Evolutionary conservation across 352 stramenopile genomes (phyloP), one percentile per base, ranked within the genome.

Genomic region (Phytopythium oedochilum): DNA sequence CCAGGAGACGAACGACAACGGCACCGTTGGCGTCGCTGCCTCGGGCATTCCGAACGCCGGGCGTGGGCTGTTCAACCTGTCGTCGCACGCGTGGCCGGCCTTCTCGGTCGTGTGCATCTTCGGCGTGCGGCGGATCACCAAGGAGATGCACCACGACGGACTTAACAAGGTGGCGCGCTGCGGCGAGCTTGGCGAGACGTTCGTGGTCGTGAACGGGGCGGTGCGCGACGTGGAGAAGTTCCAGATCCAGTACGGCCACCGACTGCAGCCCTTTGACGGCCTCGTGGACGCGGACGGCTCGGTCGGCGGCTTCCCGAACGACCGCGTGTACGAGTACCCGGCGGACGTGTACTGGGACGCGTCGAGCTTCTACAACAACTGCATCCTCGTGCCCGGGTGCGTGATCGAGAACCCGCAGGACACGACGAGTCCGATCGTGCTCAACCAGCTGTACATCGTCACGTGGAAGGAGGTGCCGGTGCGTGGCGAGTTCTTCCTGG

Each of bases 101-200:
- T 94, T 94, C 60, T 94, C 85, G 3, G 82, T 94, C 48, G 85
- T 94, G 42, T 94, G 85, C 63, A 94, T 94, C 49, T 94, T 94
- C 60, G 85, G 85, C 39, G 80, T 91, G 22, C 80, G 85, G 10
- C 82, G 85, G 43, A 92, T 94, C 64, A 91, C 78, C 14, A 87
- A 92, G 57, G 85, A 92, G 61, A 83, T 89, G 71, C 85, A 94
- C 36, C 83, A 94, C 54, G 85, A 94, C 38, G 85, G 85, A 1
- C 70, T 94, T 52, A 94, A 92, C 74, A 94, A 94, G 53, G 85
- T 94, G 31, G 85, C 85, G 14, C 71, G 78, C 0, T 94, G 85
- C 22, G 85, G 85, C 26, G 85, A 94, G 47, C 68, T 94, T 10
- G 85, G 85, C 20, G 85, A 94, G 62, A 94, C 85, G 7, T 94